Base-by-base conservation (phyloP, 2,329 filamentous ascomycete genomes). In the Microdochium nivale region DNA sequence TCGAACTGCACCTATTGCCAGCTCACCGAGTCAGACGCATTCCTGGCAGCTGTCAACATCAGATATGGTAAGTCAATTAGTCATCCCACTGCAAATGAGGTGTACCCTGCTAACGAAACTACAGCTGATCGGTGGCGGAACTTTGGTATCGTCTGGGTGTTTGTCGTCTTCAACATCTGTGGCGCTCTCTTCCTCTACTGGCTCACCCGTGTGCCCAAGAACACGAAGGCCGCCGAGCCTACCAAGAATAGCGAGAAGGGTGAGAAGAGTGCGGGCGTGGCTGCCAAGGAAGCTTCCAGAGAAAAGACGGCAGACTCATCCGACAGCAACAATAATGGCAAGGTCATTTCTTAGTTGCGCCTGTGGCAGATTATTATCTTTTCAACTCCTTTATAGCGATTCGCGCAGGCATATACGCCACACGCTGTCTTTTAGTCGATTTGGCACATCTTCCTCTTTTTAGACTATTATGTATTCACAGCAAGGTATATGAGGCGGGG, bases 171-270 rank as follows among this genome's bases (percentile, higher is more conserved):
- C 62, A 83, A 83, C 57, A 62, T 78, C 37, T 63, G 68, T 21
- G 74, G 70, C 2, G 79, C 79, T 0, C 65, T 81, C 8, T 67
- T 72, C 44, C 60, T 82, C 47, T 83, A 82, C 62, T 81, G 73
- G 72, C 62, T 77, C 54, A 68, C 66, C 0, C 63, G 73, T 5
- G 71, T 75, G 33, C 72, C 72, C 3, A 76, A 74, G 64, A 65
- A 62, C 24, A 63, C 60, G 48, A 59, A 59, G 56, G 59, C 58
- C 49, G 21, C 40, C 40, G 40, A 44, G 16, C 16, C 16, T 3
- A 21, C 40, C 40, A 44, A 44, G 40, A 44, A 44, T 13, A 19
- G 40, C 40, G 59, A 54, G 53, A 49, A 56, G 30, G 62, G 62
- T n/a, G n/a, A n/a, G n/a, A n/a, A n/a, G n/a, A n/a, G n/a, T n/a